Base-by-base conservation (phyloP, 176 grass and related monocot genomes). In the Lolium multiflorum region DNA sequence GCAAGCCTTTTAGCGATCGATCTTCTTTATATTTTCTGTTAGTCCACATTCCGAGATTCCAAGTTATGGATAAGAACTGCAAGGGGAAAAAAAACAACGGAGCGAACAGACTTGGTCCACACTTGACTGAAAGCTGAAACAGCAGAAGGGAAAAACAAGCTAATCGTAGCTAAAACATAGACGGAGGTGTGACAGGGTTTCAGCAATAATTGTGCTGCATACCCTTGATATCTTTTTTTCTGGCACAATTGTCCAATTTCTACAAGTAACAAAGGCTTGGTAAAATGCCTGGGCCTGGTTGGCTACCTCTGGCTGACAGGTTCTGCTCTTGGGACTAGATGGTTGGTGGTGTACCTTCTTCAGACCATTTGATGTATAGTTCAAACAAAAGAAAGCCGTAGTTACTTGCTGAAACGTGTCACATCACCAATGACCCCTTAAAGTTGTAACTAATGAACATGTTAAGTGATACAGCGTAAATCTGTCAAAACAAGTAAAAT, bases 281-380 rank as follows among this genome's bases (percentile, higher is more conserved):
- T 15, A 55, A 17, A 15, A 55, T 55, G 3, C 51, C 51, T 55
- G 5, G 51, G 51, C 15, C 51, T 55, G 4, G 51, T 55, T 55
- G 15, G 51, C 0, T 55, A 55, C 4, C 51, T 87, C 26, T 18
- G 28, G 20, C 21, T 75, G 43, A 59, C 31, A 10, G 5, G n/a
- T 65, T 75, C n/a, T 75, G 57, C 9, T 65, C 41, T 52, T 14
- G 28, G 52, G 16, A 66, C 31, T 48, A 84, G 1, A n/a, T 11
- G 21, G 28, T 50, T 35, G 21, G 70, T 75, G 25, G 57, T 51
- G 21, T 25, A 76, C 25, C 47, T 76, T 48, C 10, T 82, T 65
- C 15, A 66, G 63, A 44, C 15, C 46, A 82, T 82, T 87, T 66
- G 26, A 66, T 17, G 63, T 26, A 75, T 37, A 82, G 31, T 44